Percentiles rank a stretch among this genome's conserved stretches.
These are phyloP conservation scores for Acanthamoeba sp. DNA, from an alignment of 208 protist genomes.

Conservation along the genomic window DNA sequence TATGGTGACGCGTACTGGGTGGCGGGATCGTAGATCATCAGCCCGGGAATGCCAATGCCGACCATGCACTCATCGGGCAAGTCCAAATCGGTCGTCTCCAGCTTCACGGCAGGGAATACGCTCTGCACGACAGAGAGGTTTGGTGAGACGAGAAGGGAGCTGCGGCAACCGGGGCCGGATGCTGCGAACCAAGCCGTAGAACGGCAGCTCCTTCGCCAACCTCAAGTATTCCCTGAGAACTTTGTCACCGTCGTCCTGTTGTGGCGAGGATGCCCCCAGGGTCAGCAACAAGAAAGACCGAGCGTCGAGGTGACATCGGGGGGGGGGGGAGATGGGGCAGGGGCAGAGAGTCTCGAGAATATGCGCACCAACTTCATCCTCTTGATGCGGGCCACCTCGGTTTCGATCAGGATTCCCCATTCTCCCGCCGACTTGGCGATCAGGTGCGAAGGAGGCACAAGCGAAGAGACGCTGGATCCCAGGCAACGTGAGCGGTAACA, in stretches of 20 bases:
- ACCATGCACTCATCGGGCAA: not conserved
- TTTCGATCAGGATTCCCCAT: slow-evolving; percentile 11
- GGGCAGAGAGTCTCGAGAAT: too few relatives aligned
- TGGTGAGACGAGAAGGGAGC: not conserved
- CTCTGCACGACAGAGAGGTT: not conserved
- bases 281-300: too few relatives aligned
- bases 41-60: not conserved
- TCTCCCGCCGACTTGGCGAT: not conserved
- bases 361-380: not conserved
- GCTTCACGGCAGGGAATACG: not conserved
- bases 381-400: not conserved
- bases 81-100: slow-evolving; percentile 8
- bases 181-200: not conserved
- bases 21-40: not conserved
- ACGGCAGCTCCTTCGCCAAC: not conserved
- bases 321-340: not conserved
- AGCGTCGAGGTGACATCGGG: not conserved
- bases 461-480: not conserved
- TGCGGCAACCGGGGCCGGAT: too few relatives aligned
- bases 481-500: not conserved
- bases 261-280: not conserved
- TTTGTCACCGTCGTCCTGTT: not conserved
- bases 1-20: not conserved
- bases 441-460: not conserved
- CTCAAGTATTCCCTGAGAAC: not conserved